Evolutionary conservation across 148 eudicot species (phyloP), one percentile per base, ranked within the genome.

Genomic region (Chenopodium album): DNA sequence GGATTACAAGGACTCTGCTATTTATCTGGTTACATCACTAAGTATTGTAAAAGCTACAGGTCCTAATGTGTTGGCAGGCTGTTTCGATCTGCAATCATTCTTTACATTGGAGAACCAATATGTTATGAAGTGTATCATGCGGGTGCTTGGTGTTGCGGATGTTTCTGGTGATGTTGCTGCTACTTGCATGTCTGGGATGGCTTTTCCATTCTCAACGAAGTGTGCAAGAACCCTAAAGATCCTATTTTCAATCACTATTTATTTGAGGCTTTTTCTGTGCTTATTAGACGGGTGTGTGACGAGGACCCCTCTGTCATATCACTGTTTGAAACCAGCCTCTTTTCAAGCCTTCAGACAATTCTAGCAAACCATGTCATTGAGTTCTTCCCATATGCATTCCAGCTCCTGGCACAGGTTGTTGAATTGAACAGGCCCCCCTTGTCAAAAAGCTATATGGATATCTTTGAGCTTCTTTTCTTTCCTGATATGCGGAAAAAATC

Each of bases 381-480:
- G 85, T 96, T 96, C 83, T 92, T 92, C 84, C 99, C 99, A 56
- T 96, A 96, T 83, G 91, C 97, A n/a, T 96, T 94, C 82, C 99
- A 96, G 88, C 87, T 96, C 47, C 82, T 96, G 75, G 95, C 98
- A 70, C 99, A 96, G 88, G 97, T 96, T 84, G 95, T 96, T 44
- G 99, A 96, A 82, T 84, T 94, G 89, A 94, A 90, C 82, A 86
- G 85, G 60, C 87, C 93, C 41, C 98, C 94, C 56, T 83, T 92
- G 70, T 94, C 94, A 26, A 78, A 75, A 48, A 88, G 86, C 82
- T 96, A 96, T 84, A 90, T 94, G 92, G 93, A 89, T 72, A 87
- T 94, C 80, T 96, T 94, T 85, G 85, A 89, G 46, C 85, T 94
- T 81, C 92, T 94, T 44, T 86, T 94, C 72, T 77, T 82, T 37